These are phyloP conservation scores for Acidiella bohemica DNA, from an alignment of 495 filamentous ascomycete genomes.

Conservation along the genomic window DNA sequence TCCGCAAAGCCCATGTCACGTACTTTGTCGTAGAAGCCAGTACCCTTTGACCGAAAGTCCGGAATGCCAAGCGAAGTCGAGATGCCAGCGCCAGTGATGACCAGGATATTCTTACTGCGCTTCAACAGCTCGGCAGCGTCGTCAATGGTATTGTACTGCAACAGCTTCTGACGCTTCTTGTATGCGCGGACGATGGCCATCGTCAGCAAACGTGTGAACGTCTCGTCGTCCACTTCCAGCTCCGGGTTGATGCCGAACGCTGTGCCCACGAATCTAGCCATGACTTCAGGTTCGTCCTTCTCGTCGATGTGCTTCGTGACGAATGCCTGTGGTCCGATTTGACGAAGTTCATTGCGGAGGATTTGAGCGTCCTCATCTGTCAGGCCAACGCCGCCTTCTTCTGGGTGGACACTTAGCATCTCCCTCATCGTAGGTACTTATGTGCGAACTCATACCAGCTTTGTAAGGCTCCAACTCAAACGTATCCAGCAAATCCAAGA, in stretches of 20 bases:
- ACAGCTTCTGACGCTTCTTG: slow-evolving; percentile 63
- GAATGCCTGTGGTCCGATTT: slow-evolving; percentile 64
- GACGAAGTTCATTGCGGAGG: slow-evolving; percentile 36
- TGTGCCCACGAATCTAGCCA: slow-evolving; percentile 72
- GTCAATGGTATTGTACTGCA: slow-evolving; percentile 71
- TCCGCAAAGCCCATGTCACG: slow-evolving; percentile 62
- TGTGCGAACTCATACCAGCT: not conserved
- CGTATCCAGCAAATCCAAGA: slow-evolving; percentile 5
- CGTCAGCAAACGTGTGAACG: slow-evolving; percentile 59
- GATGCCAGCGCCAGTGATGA: slow-evolving; percentile 85
- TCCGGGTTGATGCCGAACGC: slow-evolving; percentile 61
- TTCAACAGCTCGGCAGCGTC: slow-evolving; percentile 71
- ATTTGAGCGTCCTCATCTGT: not conserved
- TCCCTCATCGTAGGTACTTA: not conserved
- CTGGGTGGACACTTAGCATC: not conserved
- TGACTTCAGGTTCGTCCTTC: slow-evolving; percentile 26
- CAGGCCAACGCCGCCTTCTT: not conserved
- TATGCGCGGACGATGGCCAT: slow-evolving; percentile 73
- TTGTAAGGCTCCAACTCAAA: slow-evolving; percentile 7
- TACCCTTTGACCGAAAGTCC: slow-evolving; percentile 55
- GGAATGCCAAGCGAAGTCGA: slow-evolving; percentile 57
- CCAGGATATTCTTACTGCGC: slow-evolving; percentile 68
- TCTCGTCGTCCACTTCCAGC: slow-evolving; percentile 45
- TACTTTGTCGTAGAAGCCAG: slow-evolving; percentile 69
- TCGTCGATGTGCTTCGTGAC: slow-evolving; percentile 52